Base-by-base conservation (phyloP, 2,329 filamentous ascomycete species). In the Colletotrichum sp. region DNA sequence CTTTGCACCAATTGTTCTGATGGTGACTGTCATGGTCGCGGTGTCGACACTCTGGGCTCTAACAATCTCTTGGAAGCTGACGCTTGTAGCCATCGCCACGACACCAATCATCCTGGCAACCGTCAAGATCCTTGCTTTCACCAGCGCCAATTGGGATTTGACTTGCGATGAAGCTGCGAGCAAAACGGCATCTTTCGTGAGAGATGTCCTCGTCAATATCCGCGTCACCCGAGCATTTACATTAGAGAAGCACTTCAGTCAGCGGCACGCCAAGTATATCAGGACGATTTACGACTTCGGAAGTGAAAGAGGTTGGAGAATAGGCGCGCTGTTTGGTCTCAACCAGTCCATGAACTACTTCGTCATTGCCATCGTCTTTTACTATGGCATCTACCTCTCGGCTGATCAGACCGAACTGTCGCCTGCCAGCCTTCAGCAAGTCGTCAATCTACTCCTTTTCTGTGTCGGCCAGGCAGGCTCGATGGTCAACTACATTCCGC, bases 401-500 rank as follows among this genome's bases (percentile, higher is more conserved):
- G 84, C 58, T 81, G 86, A 12, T 84, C 89, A 52, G 84, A 86
- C 78, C 8, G 79, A 81, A 14, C 80, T 85, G n/a, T 87, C 86
- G 0, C 89, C 93, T 0, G 87, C 89, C 3, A 85, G 89, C 3
- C 90, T 97, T 21, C 85, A 98, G 32, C 91, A 93, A 75, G 94
- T 97, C 1, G 92, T 97, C 79, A 94, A 96, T 38, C 89, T 98
- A 69, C 89, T 98, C 2, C 89, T 98, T n/a, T 94, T 98, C 81
- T 93, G 94, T 76, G 91, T 98, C 71, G 92, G 93, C 13, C 95
- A 94, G 13, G 91, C 94, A 3, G 92, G 92, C 43, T 89, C 89
- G 36, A 91, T 97, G 70, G 85, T 97, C 21, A 89, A 90, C 63
- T 93, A 93, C 80, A 91, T 98, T 28, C 96, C 96, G 0, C 95